These are phyloP conservation scores for Heteromeles arbutifolia DNA, from an alignment of 306 rosid genomes.

Conservation along the genomic window DNA sequence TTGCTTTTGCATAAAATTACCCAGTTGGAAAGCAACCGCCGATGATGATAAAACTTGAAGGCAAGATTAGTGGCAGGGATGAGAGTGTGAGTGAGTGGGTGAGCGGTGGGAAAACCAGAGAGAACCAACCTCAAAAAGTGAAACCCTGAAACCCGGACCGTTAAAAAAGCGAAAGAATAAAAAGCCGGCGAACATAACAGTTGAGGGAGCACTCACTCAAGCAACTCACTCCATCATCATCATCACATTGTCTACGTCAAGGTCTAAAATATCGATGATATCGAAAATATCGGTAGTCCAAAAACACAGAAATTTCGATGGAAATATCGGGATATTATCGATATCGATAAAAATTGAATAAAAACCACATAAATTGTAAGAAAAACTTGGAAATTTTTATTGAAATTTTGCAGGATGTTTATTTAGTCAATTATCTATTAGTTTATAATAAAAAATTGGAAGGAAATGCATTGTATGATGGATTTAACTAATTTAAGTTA, in stretches of 20 bases:
- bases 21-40: slow-evolving; percentile 1
- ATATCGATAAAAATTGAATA: too few species aligned
- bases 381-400: too few species aligned
- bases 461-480: too few species aligned
- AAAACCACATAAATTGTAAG: too few species aligned
- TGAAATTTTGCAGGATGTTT: too few species aligned
- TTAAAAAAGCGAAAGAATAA: not conserved
- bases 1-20: not conserved
- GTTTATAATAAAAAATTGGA: too few species aligned
- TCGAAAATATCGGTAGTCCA: too few species aligned
- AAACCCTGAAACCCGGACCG: slow-evolving; percentile 5
- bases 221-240: not conserved
- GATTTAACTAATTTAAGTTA: too few species aligned
- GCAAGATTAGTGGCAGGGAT: not conserved
- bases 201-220: not conserved
- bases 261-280: too few species aligned
- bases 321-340: too few species aligned
- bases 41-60: slow-evolving; percentile 9
- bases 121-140: not conserved
- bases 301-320: too few species aligned
- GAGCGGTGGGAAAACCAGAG: slow-evolving; percentile 3
- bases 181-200: not conserved
- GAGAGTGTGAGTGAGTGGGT: slow-evolving; percentile 1
- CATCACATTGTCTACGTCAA: not conserved
- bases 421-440: too few species aligned